These are phyloP conservation scores for Nepenthes gracilis DNA, from an alignment of 148 eudicot species.

Conservation along the genomic window DNA sequence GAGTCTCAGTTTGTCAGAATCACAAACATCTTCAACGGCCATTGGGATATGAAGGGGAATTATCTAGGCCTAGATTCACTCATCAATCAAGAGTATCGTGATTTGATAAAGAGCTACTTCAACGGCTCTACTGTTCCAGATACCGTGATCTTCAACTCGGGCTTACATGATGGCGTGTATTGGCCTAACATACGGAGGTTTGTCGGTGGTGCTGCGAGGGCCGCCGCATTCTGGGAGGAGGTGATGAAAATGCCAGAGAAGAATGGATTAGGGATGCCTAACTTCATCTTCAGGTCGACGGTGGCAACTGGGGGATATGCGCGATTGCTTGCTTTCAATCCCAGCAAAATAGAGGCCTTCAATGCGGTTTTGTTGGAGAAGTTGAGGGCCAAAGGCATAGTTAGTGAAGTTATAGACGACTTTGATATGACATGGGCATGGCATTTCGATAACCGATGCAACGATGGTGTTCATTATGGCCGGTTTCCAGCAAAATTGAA, in stretches of 20 bases:
- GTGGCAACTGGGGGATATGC: slow-evolving; percentile 86
- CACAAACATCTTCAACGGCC: slow-evolving; percentile 90
- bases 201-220: slow-evolving; percentile 46
- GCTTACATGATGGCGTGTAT: slow-evolving; percentile 74
- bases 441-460: slow-evolving; percentile 92
- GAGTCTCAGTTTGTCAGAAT: slow-evolving; percentile 44
- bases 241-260: slow-evolving; percentile 23
- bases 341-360: slow-evolving; percentile 75
- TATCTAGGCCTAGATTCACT: slow-evolving; percentile 83
- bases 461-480: slow-evolving; percentile 96
- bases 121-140: slow-evolving; percentile 51
- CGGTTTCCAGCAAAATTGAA: slow-evolving; percentile 62
- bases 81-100: slow-evolving; percentile 37
- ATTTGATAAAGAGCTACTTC: slow-evolving; percentile 44
- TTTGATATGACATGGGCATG: slow-evolving; percentile 95
- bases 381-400: slow-evolving; percentile 37
- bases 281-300: slow-evolving; percentile 70
- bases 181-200: slow-evolving; percentile 57
- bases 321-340: slow-evolving; percentile 60
- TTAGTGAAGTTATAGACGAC: slow-evolving; percentile 60
- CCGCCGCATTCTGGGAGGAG: slow-evolving; percentile 70
- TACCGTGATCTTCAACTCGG: slow-evolving; percentile 68
- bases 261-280: slow-evolving; percentile 34
- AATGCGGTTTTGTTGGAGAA: slow-evolving; percentile 81
- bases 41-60: slow-evolving; percentile 42